phyloP scores from a whole-genome alignment of 257 asterid genomes.

The Nicotiana undulata region DNA sequence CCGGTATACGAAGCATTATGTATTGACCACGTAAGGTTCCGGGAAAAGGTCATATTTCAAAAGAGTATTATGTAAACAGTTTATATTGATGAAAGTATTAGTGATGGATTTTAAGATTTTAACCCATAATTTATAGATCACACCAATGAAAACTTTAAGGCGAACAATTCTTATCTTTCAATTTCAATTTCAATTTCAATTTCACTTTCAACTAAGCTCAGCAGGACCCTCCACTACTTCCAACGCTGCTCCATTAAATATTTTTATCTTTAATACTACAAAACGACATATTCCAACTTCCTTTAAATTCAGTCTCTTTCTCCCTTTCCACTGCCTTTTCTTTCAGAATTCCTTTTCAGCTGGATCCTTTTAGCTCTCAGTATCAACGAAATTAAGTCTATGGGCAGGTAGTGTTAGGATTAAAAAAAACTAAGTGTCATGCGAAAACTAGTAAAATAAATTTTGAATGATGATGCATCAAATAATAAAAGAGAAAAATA shows the following conservation, averaged over 20 bases:
- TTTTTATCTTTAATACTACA: not conserved
- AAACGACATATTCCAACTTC: not conserved
- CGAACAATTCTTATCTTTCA: not conserved
- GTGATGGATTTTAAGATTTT: fast-evolving
- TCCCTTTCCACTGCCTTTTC: not conserved
- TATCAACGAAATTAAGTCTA: not conserved
- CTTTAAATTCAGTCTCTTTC: slow-evolving; percentile 6
- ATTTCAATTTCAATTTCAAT: no score
- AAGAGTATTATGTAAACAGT: fast-evolving
- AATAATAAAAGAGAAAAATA: no score
- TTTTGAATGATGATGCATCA: no score
- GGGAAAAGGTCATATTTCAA: no score
- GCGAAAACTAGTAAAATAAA: no score
- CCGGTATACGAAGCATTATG: no score
- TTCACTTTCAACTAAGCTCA: not conserved
- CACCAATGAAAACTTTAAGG: fast-evolving
- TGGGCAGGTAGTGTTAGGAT: no score
- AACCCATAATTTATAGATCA: fast-evolving
- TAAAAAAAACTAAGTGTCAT: no score
- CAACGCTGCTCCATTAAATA: not conserved
- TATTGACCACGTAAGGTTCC: fast-evolving
- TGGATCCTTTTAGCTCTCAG: not conserved
- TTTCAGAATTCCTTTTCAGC: not conserved
- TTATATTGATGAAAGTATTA: no score
- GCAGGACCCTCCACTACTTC: not conserved